Evolutionary conservation across 2,329 filamentous ascomycete genomes (phyloP), one percentile per base, ranked within the genome.

Genomic region (Fusarium sp.): DNA sequence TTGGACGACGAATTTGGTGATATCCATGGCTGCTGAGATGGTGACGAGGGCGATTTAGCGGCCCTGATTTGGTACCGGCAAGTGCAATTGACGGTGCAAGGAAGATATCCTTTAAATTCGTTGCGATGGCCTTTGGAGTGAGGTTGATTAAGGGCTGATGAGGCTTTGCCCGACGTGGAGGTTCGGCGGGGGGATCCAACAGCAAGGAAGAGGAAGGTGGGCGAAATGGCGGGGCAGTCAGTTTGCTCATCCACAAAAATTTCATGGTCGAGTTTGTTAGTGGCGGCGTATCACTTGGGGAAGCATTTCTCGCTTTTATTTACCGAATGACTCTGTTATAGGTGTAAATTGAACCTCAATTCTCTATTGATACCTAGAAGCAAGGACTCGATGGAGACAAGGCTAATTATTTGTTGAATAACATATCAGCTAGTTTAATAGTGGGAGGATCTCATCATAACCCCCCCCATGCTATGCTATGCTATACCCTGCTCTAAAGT

Each of bases 1-100:
- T 60, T 91, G 90, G 79, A 95, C 89, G 76, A 98, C 86, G 74
- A 94, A 95, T 76, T 90, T 90, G 64, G 96, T 98, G 83, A 98
- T 94, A 74, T 98, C 94, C 96, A 98, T 98, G 70, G 66, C 45
- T 63, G 32, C 50, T 41, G 14, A 30, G 14, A 35, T 35, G 32
- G 14, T 48, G 58, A 56, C 36, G 17, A 45, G 38, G 63, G 45
- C n/a, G 56, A 47, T 20, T 42, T 20, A 24, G 13, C 22, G 28
- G 54, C 35, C 44, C 30, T 17, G 44, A 18, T 54, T 12, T 32
- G 51, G 32, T 61, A 60, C 64, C 30, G 50, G 17, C 9, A 30
- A 30, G 45, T 47, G 18, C 44, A 56, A 55, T 61, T 26, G 15
- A 26, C n/a, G 13, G n/a, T 22, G 24, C 41, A 50, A 39, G 36